phyloP scores from a whole-genome alignment of 371 early-diverging fungal species.

The Circinella umbellata region DNA sequence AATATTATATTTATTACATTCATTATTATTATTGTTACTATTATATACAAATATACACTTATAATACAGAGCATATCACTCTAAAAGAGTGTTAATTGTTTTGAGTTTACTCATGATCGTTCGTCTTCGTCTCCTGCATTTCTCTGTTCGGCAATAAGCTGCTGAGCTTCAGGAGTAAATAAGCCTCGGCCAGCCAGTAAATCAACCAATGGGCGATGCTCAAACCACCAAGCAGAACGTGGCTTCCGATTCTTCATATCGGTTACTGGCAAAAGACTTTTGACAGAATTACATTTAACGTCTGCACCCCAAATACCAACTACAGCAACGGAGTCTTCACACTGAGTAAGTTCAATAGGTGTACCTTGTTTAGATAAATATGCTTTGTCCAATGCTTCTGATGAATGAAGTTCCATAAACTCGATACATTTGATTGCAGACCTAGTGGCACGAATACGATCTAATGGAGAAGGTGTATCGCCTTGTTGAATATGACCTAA shows the following conservation, averaged over 20 bases:
- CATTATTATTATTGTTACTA: too few species aligned
- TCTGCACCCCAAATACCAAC: conserved; percentile 85
- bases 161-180: conserved; percentile 40
- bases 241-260: conserved; percentile 81
- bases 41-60: too few species aligned
- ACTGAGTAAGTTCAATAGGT: conserved; percentile 67
- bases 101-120: too few species aligned
- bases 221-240: conserved; percentile 82
- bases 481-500: conserved; percentile 99
- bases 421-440: conserved; percentile 79
- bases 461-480: conserved; percentile 93
- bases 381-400: conserved; percentile 31
- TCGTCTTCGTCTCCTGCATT: background rate
- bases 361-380: conserved; percentile 19
- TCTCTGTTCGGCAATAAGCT: background rate
- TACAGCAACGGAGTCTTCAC: conserved; percentile 72
- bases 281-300: conserved; percentile 76
- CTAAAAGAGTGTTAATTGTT: background rate
- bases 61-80: background rate
- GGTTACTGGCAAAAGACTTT: conserved; percentile 70
- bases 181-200: conserved; percentile 45
- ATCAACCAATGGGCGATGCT: conserved; percentile 51
- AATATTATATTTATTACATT: too few species aligned
- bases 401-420: conserved; percentile 59
- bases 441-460: conserved; percentile 92